A percentile compares a stretch with the other conserved stretches of the same genome.
These are phyloP conservation scores for Carnegiea gigantea DNA, from an alignment of 179 eudicot genomes.

Conservation along the genomic window DNA sequence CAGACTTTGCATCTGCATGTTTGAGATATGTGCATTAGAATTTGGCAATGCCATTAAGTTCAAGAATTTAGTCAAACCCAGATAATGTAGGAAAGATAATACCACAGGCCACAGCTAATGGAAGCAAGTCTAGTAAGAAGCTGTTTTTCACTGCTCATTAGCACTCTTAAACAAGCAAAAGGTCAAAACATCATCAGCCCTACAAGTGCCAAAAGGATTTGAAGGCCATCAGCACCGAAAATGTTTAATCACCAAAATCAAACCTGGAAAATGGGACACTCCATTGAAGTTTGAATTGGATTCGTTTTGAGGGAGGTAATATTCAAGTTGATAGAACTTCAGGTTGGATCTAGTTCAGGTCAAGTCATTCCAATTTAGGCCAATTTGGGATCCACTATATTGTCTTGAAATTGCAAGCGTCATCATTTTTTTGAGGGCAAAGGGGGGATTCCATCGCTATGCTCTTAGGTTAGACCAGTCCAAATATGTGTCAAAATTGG, in stretches of 20 bases:
- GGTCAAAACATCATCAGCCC: not conserved
- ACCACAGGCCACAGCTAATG: not conserved
- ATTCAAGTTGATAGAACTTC: not conserved
- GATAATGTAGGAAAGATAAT: not conserved
- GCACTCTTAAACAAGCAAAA: not conserved
- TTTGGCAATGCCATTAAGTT: not conserved
- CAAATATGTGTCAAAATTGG: not conserved
- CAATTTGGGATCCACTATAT: not conserved
- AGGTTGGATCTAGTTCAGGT: not conserved
- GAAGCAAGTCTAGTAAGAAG: too few relatives aligned
- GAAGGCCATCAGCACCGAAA: not conserved
- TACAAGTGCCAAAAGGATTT: not conserved
- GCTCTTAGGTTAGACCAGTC: not conserved
- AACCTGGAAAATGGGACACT: not conserved
- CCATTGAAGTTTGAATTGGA: not conserved
- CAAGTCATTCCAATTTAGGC: not conserved
- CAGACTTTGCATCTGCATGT: constrained; percentile 61
- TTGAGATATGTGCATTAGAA: not conserved
- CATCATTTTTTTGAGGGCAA: not conserved
- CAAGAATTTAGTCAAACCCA: not conserved
- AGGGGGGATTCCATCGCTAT: not conserved
- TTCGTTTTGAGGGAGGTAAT: not conserved
- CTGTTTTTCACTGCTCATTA: not conserved
- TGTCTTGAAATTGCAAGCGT: not conserved
- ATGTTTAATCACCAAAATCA: not conserved